Evolutionary conservation across 345 rosid genomes (phyloP).

Genomic region (Acer negundo): DNA sequence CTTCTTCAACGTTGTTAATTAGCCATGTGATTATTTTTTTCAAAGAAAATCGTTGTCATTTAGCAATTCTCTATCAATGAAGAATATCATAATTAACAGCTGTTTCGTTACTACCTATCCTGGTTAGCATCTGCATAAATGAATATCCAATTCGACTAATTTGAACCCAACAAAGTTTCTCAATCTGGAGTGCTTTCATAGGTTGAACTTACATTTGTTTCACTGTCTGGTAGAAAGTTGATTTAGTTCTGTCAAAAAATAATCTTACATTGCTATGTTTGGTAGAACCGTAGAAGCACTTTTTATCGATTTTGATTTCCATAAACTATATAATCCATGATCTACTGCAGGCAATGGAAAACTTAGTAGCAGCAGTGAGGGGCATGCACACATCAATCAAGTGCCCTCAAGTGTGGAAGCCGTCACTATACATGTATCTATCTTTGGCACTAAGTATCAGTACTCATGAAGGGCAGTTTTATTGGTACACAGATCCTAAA

Average conservation of each 20-base stretch:
- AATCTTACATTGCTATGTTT: background rate
- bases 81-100: background rate
- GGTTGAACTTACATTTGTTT: background rate
- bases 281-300: conserved; percentile 2
- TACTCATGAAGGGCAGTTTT: conserved; percentile 87
- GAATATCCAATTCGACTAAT: background rate
- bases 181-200: background rate
- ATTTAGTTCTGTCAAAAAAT: background rate
- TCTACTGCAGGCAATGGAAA: conserved; percentile 44
- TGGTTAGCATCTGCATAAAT: background rate
- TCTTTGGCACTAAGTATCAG: conserved; percentile 77
- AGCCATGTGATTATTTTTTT: background rate
- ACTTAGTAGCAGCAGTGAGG: conserved; percentile 44
- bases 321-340: background rate
- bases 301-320: background rate
- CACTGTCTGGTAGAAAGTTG: background rate
- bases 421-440: conserved; percentile 75
- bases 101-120: background rate
- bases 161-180: background rate
- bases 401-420: conserved; percentile 83
- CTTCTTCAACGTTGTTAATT: background rate
- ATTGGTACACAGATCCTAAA: conserved; percentile 81
- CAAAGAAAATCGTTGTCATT: background rate
- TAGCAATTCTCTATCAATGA: background rate
- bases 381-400: conserved; percentile 63